Conservation (phyloP, 1,284 basidiomycete species). For the Hymenochaete sp. region DNA sequence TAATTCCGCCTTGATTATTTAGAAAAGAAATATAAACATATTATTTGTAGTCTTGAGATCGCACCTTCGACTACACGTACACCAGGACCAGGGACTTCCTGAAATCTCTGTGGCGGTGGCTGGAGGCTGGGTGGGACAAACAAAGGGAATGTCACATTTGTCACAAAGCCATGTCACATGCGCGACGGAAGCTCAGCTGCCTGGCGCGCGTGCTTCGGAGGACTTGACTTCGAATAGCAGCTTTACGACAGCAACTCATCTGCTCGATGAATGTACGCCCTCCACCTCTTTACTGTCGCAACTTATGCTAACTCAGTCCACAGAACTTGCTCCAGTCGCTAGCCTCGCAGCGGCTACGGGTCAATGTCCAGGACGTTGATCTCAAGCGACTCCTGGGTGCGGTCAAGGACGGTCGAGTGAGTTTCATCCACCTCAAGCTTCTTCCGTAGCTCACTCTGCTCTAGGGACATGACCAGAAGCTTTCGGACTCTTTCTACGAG, state of each 20-base stretch:
- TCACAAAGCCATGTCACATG: too few species aligned
- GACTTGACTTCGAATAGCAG: not conserved
- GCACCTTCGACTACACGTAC: too few species aligned
- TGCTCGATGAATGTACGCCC: slow-evolving; percentile 34
- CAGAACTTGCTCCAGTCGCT: slow-evolving; percentile 74
- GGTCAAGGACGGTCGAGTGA: slow-evolving; percentile 69
- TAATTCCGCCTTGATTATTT: too few species aligned
- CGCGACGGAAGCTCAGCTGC: too few species aligned
- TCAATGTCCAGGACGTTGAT: slow-evolving; percentile 45
- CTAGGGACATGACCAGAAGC: slow-evolving; percentile 58
- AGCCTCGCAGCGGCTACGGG: slow-evolving; percentile 54
- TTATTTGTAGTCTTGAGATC: too few species aligned
- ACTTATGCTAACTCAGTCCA: slow-evolving; percentile 20
- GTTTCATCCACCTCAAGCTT: slow-evolving; percentile 25
- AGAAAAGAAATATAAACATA: too few species aligned
- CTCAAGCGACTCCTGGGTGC: slow-evolving; percentile 62
- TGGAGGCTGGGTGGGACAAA: too few species aligned
- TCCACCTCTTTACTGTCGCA: slow-evolving; percentile 23
- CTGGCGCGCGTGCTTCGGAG: too few species aligned
- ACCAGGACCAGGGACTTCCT: too few species aligned
- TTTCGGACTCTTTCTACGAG: slow-evolving; percentile 86
- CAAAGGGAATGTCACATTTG: too few species aligned
- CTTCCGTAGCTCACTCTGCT: slow-evolving; percentile 26
- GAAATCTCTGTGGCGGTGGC: too few species aligned
- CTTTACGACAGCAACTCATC: slow-evolving; percentile 12